Base-by-base conservation (phyloP, 345 rosid genomes). In the Salix suchowensis region DNA sequence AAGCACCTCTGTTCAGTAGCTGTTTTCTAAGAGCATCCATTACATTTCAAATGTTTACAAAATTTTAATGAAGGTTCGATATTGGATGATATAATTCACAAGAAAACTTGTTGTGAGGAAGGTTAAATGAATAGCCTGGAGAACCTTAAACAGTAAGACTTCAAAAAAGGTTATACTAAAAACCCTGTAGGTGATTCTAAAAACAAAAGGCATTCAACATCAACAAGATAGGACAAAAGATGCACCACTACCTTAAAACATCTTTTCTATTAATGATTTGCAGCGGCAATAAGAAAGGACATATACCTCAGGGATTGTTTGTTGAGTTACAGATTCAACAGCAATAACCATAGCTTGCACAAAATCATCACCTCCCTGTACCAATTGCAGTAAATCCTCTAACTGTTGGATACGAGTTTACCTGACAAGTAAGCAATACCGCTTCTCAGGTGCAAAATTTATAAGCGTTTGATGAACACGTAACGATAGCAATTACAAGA, bases 281-380 rank as follows among this genome's bases (percentile, higher is more conserved):
- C 54, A 82, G 58, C 69, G 50, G 30, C 28, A 18, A 70, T n/a
- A 67, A 62, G 7, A 50, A 66, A 75, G 46, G 39, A 44, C 66
- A 82, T 10, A 34, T 82, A 91, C 99, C 97, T 93, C 87, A 39
- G 97, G 98, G 76, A 96, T 89, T 40, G 91, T 90, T 70, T 87
- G 86, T 79, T 89, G 93, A 81, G 92, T 88, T 66, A 93, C 99
- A 79, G 98, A 96, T 81, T 96, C 99, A 74, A 96, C 97, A 0
- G 99, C 98, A 86, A 96, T 88, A 78, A 96, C 89, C 99, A 96
- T 93, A 46, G 97, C 87, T 74, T 92, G 99, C 76, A 93, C 97
- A 85, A 95, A 95, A 83, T 95, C 98, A 71, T 95, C 94, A 58
- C 98, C 98, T 40, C 98, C 98, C 97, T 40, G 97, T 95, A 77